phyloP scores from a whole-genome alignment of 129 eudicot species.

The sunflower (Helianthus annuus) region HanXRQr2.0-SUNRISE NC_035440.2:119697807-119698306 shows the following conservation, averaged over 20 bases:
- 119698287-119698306: background rate
- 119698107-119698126: background rate
- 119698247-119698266: constrained; percentile 6
- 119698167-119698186: constrained; percentile 73
- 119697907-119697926: background rate
- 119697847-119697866: constrained; percentile 1
- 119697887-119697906: background rate
- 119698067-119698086: background rate
- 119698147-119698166: constrained; percentile 68
- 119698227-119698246: background rate
- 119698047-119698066: background rate
- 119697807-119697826: background rate
- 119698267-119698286: background rate
- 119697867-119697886: background rate
- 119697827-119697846: background rate
- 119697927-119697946: constrained; percentile 9
- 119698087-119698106: background rate
- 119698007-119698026: background rate
- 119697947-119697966: background rate
- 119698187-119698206: constrained; percentile 77
- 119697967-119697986: background rate
- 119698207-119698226: constrained; percentile 77
- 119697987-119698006: background rate
- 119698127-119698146: constrained; percentile 46
- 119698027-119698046: constrained; percentile 1